These are phyloP conservation scores for Fusarium sp. DNA, from an alignment of 2,329 filamentous ascomycete genomes.

Conservation along the genomic window DNA sequence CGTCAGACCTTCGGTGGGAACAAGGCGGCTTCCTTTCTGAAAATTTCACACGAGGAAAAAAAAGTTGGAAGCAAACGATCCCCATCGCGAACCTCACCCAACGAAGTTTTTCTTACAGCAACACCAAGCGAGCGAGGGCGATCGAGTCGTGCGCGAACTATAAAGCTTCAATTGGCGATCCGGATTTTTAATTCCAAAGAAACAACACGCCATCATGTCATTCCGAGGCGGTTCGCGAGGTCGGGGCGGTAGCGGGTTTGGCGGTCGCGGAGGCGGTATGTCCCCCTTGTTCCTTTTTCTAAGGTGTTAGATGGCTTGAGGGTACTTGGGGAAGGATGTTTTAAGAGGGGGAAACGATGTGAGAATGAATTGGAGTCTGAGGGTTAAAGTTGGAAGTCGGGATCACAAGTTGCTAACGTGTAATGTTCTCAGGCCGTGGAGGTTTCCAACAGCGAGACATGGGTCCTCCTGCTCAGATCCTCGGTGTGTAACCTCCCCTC, in stretches of 20 bases:
- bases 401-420: conserved; percentile 23
- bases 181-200: neutral
- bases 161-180: conserved; percentile 17
- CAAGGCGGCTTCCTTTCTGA: conserved; percentile 25
- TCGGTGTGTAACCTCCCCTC: conserved; percentile 45
- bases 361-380: neutral
- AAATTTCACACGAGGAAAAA: conserved; percentile 46
- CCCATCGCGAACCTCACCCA: conserved; percentile 7
- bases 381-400: neutral
- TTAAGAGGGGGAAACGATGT: neutral
- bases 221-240: conserved; percentile 52
- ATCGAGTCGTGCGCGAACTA: conserved; percentile 9
- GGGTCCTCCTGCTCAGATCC: conserved; percentile 51
- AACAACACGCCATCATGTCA: conserved; percentile 45
- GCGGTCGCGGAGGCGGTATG: conserved; percentile 51
- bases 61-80: conserved; percentile 38
- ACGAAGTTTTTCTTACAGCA: neutral
- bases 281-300: neutral
- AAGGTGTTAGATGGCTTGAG: neutral
- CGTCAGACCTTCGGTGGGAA: conserved; percentile 29
- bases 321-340: neutral
- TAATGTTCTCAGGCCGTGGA: conserved; percentile 46
- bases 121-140: conserved; percentile 12
- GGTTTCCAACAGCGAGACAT: conserved; percentile 54
- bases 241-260: conserved; percentile 49